A percentile compares a stretch with the other conserved stretches of the same genome.
Evolutionary conservation across 1,284 basidiomycete species (phyloP).

Genomic region (Sporisorium iseilematis-ciliati): DNA sequence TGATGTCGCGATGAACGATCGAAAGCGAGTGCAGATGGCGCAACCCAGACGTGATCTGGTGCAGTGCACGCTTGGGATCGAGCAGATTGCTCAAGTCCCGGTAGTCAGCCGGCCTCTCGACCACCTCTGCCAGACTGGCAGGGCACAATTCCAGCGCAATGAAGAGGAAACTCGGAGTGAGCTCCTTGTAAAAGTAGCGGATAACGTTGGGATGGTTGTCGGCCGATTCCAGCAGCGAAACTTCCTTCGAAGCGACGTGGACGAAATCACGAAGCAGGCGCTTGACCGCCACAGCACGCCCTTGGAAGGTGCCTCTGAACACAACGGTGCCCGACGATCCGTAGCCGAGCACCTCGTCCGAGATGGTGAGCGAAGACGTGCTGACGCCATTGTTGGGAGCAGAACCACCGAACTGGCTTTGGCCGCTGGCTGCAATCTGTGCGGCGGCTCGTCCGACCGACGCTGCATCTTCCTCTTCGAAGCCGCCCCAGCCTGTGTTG

Average conservation of each 20-base stretch:
- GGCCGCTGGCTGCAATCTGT: constrained; percentile 43
- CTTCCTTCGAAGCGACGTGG: constrained; percentile 92
- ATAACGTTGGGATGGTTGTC: constrained; percentile 99
- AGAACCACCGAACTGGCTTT: constrained; percentile 23
- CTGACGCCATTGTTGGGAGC: constrained; percentile 37
- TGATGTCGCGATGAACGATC: constrained; percentile 97
- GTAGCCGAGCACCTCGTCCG: constrained; percentile 74
- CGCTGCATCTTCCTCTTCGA: constrained; percentile 41
- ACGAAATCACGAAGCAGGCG: constrained; percentile 94
- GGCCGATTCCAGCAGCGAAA: constrained; percentile 86
- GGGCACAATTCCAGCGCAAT: constrained; percentile 97
- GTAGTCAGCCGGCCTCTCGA: constrained; percentile 75
- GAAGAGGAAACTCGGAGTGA: constrained; percentile 82
- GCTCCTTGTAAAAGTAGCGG: constrained; percentile 95
- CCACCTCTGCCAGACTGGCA: constrained; percentile 89
- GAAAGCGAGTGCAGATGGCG: constrained; percentile 93
- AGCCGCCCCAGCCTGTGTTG: constrained; percentile 41
- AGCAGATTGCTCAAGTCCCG: constrained; percentile 58
- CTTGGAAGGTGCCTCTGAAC: constrained; percentile 91
- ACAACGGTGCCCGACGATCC: constrained; percentile 98
- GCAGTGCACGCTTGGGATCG: constrained; percentile 85
- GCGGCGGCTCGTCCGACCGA: constrained; percentile 43
- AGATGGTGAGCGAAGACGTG: constrained; percentile 56
- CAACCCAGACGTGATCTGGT: constrained; percentile 87
- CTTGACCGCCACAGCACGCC: constrained; percentile 95